Conservation (phyloP, 2,329 filamentous ascomycete species). For the Verticillium dahliae region DNA sequence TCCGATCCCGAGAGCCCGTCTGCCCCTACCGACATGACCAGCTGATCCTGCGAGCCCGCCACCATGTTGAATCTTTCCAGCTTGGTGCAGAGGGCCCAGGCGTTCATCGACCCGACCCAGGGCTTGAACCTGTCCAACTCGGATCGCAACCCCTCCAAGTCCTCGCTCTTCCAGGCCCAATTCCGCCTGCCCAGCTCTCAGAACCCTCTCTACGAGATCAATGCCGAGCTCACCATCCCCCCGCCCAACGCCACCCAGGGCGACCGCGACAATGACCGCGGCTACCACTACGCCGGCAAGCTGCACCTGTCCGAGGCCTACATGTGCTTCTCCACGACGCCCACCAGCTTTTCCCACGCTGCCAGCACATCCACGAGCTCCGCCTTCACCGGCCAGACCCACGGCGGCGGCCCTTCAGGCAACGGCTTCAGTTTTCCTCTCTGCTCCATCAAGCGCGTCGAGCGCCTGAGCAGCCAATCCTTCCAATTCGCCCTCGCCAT, state of each 20-base stretch:
- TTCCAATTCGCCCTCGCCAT: constrained; percentile 89
- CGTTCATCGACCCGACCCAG: constrained; percentile 85
- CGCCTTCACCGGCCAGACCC: constrained; percentile 84
- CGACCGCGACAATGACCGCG: constrained; percentile 64
- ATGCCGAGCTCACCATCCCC: constrained; percentile 85
- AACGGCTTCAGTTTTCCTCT: constrained; percentile 95
- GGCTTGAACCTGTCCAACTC: constrained; percentile 65
- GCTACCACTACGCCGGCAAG: constrained; percentile 86
- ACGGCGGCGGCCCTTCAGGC: constrained; percentile 84
- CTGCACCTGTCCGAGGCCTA: constrained; percentile 91
- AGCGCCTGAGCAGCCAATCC: constrained; percentile 85
- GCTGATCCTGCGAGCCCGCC: constrained; percentile 17
- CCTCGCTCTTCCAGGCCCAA: constrained; percentile 88
- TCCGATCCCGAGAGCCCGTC: neutral
- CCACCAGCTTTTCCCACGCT: constrained; percentile 76
- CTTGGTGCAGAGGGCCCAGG: constrained; percentile 92
- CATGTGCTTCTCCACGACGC: constrained; percentile 93
- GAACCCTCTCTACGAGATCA: constrained; percentile 92
- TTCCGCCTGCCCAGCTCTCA: constrained; percentile 92
- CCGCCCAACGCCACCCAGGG: constrained; percentile 63
- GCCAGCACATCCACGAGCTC: constrained; percentile 75
- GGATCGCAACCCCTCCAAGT: constrained; percentile 81
- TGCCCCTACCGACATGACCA: constrained; percentile 23
- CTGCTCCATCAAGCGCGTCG: constrained; percentile 84
- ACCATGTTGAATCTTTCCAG: constrained; percentile 61